Conservation (phyloP, 164 flowering plant genomes). For the Nymphaea thermarum region DNA sequence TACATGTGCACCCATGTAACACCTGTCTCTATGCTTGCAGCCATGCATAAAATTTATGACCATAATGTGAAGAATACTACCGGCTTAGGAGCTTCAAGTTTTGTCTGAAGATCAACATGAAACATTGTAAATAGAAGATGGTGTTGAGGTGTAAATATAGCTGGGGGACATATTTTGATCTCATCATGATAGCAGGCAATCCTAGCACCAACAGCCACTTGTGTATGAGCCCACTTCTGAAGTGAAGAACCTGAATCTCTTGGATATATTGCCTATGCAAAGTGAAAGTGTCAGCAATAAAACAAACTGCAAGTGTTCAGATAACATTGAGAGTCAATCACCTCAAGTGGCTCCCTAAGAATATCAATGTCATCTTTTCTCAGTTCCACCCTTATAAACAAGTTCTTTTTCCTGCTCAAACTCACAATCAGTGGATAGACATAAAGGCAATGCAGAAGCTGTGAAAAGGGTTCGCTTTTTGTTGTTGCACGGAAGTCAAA, state of each 20-base stretch:
- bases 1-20: no score
- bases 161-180: conserved; percentile 77
- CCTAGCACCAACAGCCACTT: conserved; percentile 89
- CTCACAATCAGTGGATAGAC: conserved; percentile 76
- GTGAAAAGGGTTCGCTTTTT: conserved; percentile 90
- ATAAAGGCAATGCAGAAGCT: conserved; percentile 90
- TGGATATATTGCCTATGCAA: conserved; percentile 66
- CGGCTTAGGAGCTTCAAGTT: conserved; percentile 95
- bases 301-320: background rate
- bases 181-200: conserved; percentile 90
- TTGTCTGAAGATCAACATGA: conserved; percentile 92
- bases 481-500: conserved; percentile 87
- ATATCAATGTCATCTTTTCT: conserved; percentile 78
- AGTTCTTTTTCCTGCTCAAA: conserved; percentile 88
- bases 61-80: conserved; percentile 21
- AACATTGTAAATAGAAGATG: conserved; percentile 88
- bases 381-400: conserved; percentile 78
- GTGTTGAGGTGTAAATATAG: conserved; percentile 73
- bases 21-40: no score
- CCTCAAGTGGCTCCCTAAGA: conserved; percentile 90
- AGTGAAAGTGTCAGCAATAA: conserved; percentile 2
- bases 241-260: conserved; percentile 57
- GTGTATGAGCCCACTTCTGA: conserved; percentile 86
- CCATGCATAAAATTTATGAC: no score
- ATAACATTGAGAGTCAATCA: conserved; percentile 9